These are phyloP conservation scores for Calonectria pseudoreteaudii DNA, from an alignment of 2,329 filamentous ascomycete genomes.

Conservation along the genomic window DNA sequence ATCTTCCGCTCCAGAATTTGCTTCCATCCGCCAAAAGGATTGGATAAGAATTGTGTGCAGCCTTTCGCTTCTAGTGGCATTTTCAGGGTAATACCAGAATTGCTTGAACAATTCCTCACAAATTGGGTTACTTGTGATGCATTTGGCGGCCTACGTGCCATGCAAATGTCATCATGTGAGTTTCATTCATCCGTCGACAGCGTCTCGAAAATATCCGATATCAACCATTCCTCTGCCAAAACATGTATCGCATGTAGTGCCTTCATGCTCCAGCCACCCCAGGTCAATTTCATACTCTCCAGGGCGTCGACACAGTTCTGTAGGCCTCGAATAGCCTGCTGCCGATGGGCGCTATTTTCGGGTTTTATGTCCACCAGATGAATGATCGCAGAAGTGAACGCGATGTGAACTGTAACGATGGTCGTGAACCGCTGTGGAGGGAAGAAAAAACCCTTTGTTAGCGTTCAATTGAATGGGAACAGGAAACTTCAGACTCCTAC, in stretches of 20 bases:
- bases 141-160: background rate
- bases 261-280: constrained; percentile 1
- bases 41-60: no score
- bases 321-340: background rate
- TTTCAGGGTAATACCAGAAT: no score
- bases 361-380: background rate
- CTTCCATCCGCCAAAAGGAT: background rate
- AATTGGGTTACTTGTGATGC: no score
- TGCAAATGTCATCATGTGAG: background rate
- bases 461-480: background rate
- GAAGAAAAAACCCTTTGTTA: background rate
- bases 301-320: background rate
- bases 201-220: background rate
- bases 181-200: background rate
- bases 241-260: background rate
- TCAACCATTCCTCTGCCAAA: background rate
- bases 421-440: background rate
- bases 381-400: constrained; percentile 3
- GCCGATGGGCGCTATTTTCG: background rate
- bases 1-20: background rate
- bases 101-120: no score
- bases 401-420: background rate
- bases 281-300: background rate
- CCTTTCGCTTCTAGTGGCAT: no score
- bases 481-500: no score